Evolutionary conservation across 805 yeast species (phyloP).

Genomic region (Yarrowia sp.): DNA sequence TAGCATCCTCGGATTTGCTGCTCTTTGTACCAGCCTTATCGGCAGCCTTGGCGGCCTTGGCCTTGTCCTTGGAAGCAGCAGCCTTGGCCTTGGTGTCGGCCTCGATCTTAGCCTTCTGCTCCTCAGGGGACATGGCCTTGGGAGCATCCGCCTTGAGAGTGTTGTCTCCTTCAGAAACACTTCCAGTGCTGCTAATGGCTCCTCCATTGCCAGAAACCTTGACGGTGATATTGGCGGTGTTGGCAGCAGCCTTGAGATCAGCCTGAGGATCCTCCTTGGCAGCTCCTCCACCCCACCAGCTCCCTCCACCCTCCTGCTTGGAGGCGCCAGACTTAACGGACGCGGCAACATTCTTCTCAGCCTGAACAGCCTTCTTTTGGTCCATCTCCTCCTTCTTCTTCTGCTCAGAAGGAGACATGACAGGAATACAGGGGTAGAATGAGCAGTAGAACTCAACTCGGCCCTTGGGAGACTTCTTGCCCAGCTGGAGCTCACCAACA

Average conservation of each 20-base stretch:
- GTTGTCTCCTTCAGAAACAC: not conserved
- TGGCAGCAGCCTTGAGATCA: conserved; percentile 27
- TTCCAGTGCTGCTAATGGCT: not conserved
- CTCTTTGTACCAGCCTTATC: conserved; percentile 41
- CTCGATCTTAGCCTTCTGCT: conserved; percentile 39
- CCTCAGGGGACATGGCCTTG: conserved; percentile 27
- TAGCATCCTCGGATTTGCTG: conserved; percentile 28
- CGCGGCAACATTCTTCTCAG: conserved; percentile 24
- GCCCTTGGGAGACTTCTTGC: conserved; percentile 81
- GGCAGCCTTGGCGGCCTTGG: conserved; percentile 41
- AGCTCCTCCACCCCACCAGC: not conserved
- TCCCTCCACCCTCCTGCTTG: conserved; percentile 27
- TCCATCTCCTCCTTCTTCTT: conserved; percentile 43
- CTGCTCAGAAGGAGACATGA: conserved; percentile 65
- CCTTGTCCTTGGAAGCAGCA: conserved; percentile 35
- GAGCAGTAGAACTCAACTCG: conserved; percentile 65
- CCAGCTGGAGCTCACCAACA: conserved; percentile 61
- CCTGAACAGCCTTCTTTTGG: conserved; percentile 41
- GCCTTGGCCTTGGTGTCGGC: conserved; percentile 30
- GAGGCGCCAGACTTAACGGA: not conserved
- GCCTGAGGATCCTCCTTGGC: conserved; percentile 26
- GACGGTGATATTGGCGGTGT: not conserved
- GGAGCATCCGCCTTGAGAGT: not conserved
- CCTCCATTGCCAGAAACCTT: not conserved
- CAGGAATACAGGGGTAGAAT: conserved; percentile 79